phyloP scores from a whole-genome alignment of 1,139 yeast genomes.

The Yamadazyma kanchanaburiensis region DNA sequence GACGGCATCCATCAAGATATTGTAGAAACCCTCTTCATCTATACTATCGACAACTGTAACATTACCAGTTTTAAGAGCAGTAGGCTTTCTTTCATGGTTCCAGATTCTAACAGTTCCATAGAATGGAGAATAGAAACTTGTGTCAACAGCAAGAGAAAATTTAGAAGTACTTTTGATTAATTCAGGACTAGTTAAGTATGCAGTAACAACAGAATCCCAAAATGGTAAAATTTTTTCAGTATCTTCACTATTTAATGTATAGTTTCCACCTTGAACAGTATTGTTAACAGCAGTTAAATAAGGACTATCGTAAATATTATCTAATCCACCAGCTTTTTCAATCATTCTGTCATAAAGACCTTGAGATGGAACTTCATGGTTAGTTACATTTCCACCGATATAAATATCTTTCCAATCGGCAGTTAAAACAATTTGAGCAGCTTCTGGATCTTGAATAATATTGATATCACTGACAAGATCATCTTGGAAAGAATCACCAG shows the following conservation, averaged over 20 bases:
- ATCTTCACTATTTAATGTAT: conserved; percentile 10
- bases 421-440: conserved; percentile 38
- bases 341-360: conserved; percentile 28
- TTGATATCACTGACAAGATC: conserved; percentile 41
- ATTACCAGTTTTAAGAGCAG: conserved; percentile 24
- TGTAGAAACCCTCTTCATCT: conserved; percentile 24
- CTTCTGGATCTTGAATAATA: conserved; percentile 42
- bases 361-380: conserved; percentile 35
- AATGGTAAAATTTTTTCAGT: conserved; percentile 29
- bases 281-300: conserved; percentile 20
- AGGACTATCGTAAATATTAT: conserved; percentile 18
- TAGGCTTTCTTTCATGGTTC: conserved; percentile 28
- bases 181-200: conserved; percentile 31
- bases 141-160: conserved; percentile 31
- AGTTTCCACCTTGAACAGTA: conserved; percentile 28
- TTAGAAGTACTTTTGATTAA: conserved; percentile 21
- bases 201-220: conserved; percentile 39
- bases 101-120: conserved; percentile 35
- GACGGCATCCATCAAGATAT: conserved; percentile 22
- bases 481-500: conserved; percentile 21
- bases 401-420: conserved; percentile 33
- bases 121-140: conserved; percentile 36
- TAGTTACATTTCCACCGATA: conserved; percentile 40
- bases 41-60: conserved; percentile 28
- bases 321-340: conserved; percentile 26